Conservation (phyloP, 805 yeast species). For the Candida manassasensis region DNA sequence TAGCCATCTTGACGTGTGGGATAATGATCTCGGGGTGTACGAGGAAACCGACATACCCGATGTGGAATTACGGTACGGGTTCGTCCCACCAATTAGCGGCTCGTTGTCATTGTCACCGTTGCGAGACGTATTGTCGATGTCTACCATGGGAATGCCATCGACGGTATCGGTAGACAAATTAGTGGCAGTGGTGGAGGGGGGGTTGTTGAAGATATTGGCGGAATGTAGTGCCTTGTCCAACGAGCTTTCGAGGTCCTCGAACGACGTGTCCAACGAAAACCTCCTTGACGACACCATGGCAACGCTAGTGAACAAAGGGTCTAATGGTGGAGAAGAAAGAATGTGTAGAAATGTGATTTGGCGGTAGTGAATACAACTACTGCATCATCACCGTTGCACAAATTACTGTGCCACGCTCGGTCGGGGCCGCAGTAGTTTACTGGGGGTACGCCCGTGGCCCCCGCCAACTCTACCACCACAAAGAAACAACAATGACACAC, state of each 20-base stretch:
- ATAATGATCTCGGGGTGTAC: constrained; percentile 11
- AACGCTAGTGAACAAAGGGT: background rate
- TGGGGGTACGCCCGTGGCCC: no score
- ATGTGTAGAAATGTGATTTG: no score
- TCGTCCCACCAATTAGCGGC: constrained; percentile 24
- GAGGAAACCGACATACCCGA: constrained; percentile 19
- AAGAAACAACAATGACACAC: no score
- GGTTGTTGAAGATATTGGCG: constrained; percentile 37
- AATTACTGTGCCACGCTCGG: no score
- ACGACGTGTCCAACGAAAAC: constrained; percentile 23
- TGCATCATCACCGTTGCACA: no score
- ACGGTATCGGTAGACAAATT: constrained; percentile 20
- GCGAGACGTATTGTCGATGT: constrained; percentile 9
- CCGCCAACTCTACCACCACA: no score
- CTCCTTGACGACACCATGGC: constrained; percentile 6
- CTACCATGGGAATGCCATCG: constrained; percentile 27
- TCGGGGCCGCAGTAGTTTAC: no score
- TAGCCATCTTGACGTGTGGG: constrained; percentile 9
- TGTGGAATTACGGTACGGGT: constrained; percentile 14
- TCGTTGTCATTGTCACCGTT: constrained; percentile 13
- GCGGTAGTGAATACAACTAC: no score
- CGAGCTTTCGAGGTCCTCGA: constrained; percentile 63
- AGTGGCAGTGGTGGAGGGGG: constrained; percentile 18
- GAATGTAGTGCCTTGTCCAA: constrained; percentile 60
- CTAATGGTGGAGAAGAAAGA: no score